Evolutionary conservation across 805 yeast genomes (phyloP).

Genomic region (Saccharomycopsis malanga): DNA sequence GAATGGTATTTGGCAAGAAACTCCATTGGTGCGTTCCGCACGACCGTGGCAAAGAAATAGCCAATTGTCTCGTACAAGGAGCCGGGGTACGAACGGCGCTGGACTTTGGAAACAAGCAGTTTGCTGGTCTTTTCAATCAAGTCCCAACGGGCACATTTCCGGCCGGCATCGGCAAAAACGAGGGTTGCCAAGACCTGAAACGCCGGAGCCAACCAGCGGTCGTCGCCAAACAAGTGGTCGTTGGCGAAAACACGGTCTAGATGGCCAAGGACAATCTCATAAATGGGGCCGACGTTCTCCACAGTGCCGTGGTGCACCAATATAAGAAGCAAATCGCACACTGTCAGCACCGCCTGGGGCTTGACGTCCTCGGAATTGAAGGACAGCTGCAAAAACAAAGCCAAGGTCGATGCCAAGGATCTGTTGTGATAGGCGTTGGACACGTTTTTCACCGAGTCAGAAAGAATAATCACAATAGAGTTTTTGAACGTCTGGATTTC

Average conservation of each 20-base stretch:
- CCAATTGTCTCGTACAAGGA: slow-evolving; percentile 26
- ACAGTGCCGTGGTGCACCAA: slow-evolving; percentile 46
- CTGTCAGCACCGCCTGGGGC: slow-evolving; percentile 34
- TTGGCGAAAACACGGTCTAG: slow-evolving; percentile 17
- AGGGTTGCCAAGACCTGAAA: slow-evolving; percentile 40
- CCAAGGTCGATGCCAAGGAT: slow-evolving; percentile 41
- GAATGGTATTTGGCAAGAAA: slow-evolving; percentile 11
- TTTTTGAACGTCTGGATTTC: slow-evolving; percentile 44
- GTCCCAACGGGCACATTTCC: slow-evolving; percentile 29
- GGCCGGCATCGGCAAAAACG: slow-evolving; percentile 65
- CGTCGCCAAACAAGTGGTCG: slow-evolving; percentile 28
- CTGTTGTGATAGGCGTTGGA: slow-evolving; percentile 71
- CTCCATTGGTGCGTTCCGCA: slow-evolving; percentile 32
- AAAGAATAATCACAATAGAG: slow-evolving; percentile 52
- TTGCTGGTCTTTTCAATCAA: neutral
- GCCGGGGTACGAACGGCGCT: slow-evolving; percentile 1
- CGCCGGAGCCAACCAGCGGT: slow-evolving; percentile 20
- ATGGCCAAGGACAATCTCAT: slow-evolving; percentile 23
- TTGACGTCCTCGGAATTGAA: slow-evolving; percentile 24
- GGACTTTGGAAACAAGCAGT: slow-evolving; percentile 19
- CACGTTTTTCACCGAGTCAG: slow-evolving; percentile 71
- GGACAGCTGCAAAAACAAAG: slow-evolving; percentile 35
- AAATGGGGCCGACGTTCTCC: slow-evolving; percentile 42
- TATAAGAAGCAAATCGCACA: slow-evolving; percentile 52
- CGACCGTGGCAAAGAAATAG: slow-evolving; percentile 50